phyloP scores from a whole-genome alignment of 306 rosid genomes.

The Cucurbita pepo region DNA sequence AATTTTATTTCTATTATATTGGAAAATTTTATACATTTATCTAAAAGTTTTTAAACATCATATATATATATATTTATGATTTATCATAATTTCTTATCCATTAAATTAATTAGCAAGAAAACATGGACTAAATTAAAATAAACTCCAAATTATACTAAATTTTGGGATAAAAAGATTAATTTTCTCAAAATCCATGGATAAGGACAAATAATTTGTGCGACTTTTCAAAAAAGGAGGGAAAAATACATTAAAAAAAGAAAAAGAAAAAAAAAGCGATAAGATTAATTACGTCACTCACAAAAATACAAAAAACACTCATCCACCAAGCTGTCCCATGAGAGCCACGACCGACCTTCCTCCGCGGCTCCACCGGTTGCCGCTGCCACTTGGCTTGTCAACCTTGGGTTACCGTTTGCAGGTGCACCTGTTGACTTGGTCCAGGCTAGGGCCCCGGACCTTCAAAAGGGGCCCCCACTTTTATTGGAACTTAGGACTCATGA shows the following conservation, averaged over 20 bases:
- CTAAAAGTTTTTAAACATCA: too few relatives aligned
- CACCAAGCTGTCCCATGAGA: background rate
- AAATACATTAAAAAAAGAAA: background rate
- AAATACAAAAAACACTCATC: background rate
- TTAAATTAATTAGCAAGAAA: too few relatives aligned
- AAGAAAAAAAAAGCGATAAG: background rate
- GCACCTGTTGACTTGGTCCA: background rate
- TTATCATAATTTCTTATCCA: too few relatives aligned
- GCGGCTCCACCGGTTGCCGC: background rate
- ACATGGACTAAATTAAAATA: too few relatives aligned
- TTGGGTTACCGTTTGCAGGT: background rate
- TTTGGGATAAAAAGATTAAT: too few relatives aligned
- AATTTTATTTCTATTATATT: too few relatives aligned
- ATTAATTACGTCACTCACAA: background rate
- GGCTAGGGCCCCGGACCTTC: background rate
- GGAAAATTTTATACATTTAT: too few relatives aligned
- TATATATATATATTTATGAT: too few relatives aligned
- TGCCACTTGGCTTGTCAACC: background rate
- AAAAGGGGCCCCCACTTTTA: background rate
- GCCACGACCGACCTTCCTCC: background rate
- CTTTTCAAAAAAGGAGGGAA: background rate
- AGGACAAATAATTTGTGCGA: background rate
- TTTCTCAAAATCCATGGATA: background rate
- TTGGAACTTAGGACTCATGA: background rate
- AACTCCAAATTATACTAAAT: too few relatives aligned